Base-by-base conservation (phyloP, 306 rosid species). In the Castanopsis chinensis region DNA sequence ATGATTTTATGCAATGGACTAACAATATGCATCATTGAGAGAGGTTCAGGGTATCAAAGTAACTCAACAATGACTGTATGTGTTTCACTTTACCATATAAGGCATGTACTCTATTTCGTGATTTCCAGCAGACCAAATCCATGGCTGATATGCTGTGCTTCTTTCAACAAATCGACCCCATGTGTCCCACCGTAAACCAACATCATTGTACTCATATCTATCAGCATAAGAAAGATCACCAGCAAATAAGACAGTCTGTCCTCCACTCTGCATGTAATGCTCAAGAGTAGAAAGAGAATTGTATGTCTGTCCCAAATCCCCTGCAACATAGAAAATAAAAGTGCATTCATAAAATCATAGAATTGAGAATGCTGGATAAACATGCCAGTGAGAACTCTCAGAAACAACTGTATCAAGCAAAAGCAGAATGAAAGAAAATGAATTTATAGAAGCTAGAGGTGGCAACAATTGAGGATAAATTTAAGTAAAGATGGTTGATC, bases 191-290 rank as follows among this genome's bases (percentile, higher is more conserved):
- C 98, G 79, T 76, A 90, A 60, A 69, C 99, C 98, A 30, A 96
- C 91, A 49, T 96, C 99, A 75, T 69, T 89, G 77, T 84, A 80
- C 74, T 88, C 53, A 73, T 96, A 93, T 84, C 98, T 89, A 85
- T 93, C 99, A 57, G 99, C 99, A 37, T 96, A 96, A 81, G 97
- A 80, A 79, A 96, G 93, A 89, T 96, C 99, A 79, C 99, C 99
- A 73, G 93, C 69, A 81, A 87, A 96, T 79, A 96, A 82, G 56
- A 93, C 97, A 69, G 97, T 55, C 82, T 93, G 87, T 17, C 91
- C 99, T 83, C 88, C 92, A 88, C 97, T 96, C 84, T 89, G 82
- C 79, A 91, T 86, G 82, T 90, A 93, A 81, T 93, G 99, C 68
- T 96, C 86, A 79, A 96, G 94, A 71, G 99, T 96, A 68, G 98